phyloP scores from a whole-genome alignment of 768 basidiomycete species.

The Pleurotus tuoliensis region DNA sequence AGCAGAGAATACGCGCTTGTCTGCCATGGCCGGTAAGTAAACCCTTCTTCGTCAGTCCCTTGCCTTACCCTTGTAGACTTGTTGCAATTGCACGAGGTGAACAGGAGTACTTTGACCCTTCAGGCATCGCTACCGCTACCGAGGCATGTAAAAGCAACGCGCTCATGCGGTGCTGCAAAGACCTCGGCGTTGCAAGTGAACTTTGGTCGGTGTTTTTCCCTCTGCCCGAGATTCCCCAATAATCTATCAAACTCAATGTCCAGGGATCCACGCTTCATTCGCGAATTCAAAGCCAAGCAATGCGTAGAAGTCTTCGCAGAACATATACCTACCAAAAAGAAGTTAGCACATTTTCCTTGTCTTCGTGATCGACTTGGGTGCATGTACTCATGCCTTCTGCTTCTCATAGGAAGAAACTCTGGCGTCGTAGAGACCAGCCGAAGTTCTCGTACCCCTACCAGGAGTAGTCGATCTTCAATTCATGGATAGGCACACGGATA shows the following conservation, averaged over 20 bases:
- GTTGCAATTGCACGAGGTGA: conserved; percentile 92
- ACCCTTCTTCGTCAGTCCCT: neutral
- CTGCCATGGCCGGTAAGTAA: conserved; percentile 78
- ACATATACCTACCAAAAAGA: conserved; percentile 81
- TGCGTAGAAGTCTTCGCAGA: conserved; percentile 86
- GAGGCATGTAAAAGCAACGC: conserved; percentile 97
- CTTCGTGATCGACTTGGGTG: neutral
- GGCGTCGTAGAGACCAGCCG: conserved; percentile 83
- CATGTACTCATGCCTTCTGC: neutral
- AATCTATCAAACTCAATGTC: neutral
- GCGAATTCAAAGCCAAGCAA: conserved; percentile 83
- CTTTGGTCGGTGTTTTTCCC: conserved; percentile 63
- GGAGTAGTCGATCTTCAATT: conserved; percentile 40
- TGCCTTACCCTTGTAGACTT: conserved; percentile 43
- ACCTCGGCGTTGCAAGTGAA: conserved; percentile 93
- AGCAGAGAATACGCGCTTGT: conserved; percentile 94
- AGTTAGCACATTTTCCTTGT: conserved; percentile 50
- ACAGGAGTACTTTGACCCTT: conserved; percentile 93
- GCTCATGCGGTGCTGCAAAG: conserved; percentile 96
- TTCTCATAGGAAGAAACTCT: conserved; percentile 74
- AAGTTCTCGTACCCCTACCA: conserved; percentile 89
- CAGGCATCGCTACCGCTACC: conserved; percentile 87
- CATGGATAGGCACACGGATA: neutral
- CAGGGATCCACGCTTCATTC: conserved; percentile 96
- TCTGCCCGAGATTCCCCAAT: neutral